Evolutionary conservation across 768 basidiomycete genomes (phyloP), one percentile per base, ranked within the genome.

Genomic region (Lentinula lateritia): DNA sequence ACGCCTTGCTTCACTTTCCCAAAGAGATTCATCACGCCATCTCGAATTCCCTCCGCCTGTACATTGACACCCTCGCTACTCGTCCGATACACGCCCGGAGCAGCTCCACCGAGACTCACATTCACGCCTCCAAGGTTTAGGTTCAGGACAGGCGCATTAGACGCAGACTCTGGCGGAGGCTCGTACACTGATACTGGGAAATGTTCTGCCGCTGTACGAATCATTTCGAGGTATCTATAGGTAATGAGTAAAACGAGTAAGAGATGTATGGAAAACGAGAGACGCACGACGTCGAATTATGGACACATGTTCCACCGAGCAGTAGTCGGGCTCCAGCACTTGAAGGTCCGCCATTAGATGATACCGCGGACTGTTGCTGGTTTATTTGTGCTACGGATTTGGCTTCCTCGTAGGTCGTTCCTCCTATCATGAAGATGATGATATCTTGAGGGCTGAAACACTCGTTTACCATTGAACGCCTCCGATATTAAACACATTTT

Each of bases 341-440:
- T 59, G 79, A 73, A 20, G 79, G 75, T 41, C 78, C 76, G 18
- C 78, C 78, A 62, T 75, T 77, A n/a, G 81, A 74, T 15, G 78
- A 75, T 20, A 77, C 73, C 35, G 78, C 71, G 15, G 86, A 78
- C 20, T 50, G 50, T 65, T 94, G 93, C 70, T 95, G 90, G 70
- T 98, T 99, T 65, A 96, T 79, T 52, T 93, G 75, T 6, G 93
- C 84, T 12, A 98, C 83, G 0, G 90, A 82, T 64, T 93, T 81
- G 0, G 94, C 93, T 73, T 99, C 97, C 72, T 93, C 95, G 68
- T 97, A 98, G 0, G 97, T 98, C 34, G 93, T 87, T 0, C 97
- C 97, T 34, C 97, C 97, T 62, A 98, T 86, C 78, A 99, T 89
- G 75, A 98, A 99, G 62, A 99, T 79, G 62, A 99, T 97, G 50